These are phyloP conservation scores for Pinus tabuliformis DNA, from an alignment of 75 land plant species.

Conservation along the genomic window DNA sequence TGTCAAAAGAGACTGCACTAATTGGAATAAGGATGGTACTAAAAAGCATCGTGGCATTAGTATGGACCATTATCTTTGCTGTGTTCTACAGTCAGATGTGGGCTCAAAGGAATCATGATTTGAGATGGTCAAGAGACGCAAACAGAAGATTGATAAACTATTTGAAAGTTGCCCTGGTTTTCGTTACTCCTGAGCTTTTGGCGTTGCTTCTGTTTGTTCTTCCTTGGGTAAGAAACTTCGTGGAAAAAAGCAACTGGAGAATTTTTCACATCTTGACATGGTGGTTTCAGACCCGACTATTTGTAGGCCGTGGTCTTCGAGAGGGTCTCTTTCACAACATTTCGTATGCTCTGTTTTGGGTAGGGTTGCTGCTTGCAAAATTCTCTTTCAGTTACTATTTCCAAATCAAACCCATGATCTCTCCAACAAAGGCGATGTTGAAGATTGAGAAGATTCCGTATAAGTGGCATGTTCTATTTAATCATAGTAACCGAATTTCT, in stretches of 20 bases:
- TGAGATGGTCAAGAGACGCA: constrained; percentile 27
- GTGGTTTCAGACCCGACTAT: constrained; percentile 45
- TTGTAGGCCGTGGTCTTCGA: constrained; percentile 48
- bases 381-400: constrained; percentile 39
- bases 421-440: constrained; percentile 33
- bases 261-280: constrained; percentile 37
- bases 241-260: constrained; percentile 42
- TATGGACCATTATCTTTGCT: constrained; percentile 21
- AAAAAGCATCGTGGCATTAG: constrained; percentile 14
- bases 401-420: constrained; percentile 33
- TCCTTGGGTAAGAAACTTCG: constrained; percentile 37
- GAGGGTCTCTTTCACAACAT: constrained; percentile 42
- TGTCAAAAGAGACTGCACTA: constrained; percentile 15
- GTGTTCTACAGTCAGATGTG: constrained; percentile 25
- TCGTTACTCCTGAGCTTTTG: constrained; percentile 34
- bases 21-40: constrained; percentile 22
- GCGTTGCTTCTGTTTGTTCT: constrained; percentile 28
- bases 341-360: constrained; percentile 39
- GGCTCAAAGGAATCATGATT: constrained; percentile 32
- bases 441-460: constrained; percentile 9
- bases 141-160: constrained; percentile 15
- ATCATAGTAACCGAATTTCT: constrained; percentile 24
- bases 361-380: constrained; percentile 34
- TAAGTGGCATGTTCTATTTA: constrained; percentile 43
- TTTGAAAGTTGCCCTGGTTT: constrained; percentile 17